Evolutionary conservation across 306 rosid genomes (phyloP), one percentile per base, ranked within the genome.

Genomic region (Dalbergia cultrata): DNA sequence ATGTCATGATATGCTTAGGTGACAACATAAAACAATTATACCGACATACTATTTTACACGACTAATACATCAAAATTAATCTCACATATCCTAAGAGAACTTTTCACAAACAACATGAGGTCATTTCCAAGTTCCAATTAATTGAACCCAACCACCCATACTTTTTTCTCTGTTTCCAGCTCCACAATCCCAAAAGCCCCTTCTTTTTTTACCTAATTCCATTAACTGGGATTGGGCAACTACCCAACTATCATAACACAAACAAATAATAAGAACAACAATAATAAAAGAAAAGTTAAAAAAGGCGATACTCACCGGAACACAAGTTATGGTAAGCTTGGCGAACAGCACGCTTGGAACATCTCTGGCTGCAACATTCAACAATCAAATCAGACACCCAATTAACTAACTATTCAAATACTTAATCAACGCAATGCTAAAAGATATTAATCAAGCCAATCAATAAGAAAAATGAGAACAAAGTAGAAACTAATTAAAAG

Each of bases 241-340:
- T 1, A 12, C 43, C 70, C 72, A 45, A 45, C 31, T 19, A 33
- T 21, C 22, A 18, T 69, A 26, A 11, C 9, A 26, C 49, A 6
- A 49, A 9, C 7, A 9, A 58, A 34, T 21, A 37, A 18, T 44
- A 17, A 8, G 1, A 72, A 14, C 1, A 68, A n/a, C 8, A 19
- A 72, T 44, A 8, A 2, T 5, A 3, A 47, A 80, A 19, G 6
- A 34, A 69, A 18, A 31, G 8, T 7, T 14, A 16, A 52, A 21
- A 14, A 33, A 73, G 33, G 10, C 13, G 63, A 80, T 61, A 87
- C 91, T 72, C 71, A 93, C 98, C 93, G 18, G 61, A 4, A 63
- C 98, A 95, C 33, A 95, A 84, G 77, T 81, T 95, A 75, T 95
- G 98, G 83, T 95, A 90, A 16, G 98, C 97, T 82, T 95, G 99